Conservation (phyloP, 106 monocot species). For the Acorus calamus region DNA sequence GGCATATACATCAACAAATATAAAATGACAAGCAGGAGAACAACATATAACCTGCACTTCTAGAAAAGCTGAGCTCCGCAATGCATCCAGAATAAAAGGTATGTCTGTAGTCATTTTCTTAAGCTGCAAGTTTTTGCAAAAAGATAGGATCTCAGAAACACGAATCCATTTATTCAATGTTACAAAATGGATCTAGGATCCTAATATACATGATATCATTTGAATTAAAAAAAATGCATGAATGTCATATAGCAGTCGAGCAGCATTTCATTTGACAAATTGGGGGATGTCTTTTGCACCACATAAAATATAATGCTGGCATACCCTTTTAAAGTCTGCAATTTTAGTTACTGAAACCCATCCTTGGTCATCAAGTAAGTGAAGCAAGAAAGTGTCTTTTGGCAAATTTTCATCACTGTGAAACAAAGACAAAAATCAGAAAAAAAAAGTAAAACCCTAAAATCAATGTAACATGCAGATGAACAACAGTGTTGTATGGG, state of each 20-base stretch:
- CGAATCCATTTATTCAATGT: no score
- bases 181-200: no score
- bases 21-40: no score
- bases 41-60: conserved; percentile 59
- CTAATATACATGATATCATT: no score
- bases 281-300: no score
- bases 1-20: neutral
- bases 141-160: no score
- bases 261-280: no score
- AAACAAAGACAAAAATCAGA: neutral
- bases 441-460: neutral
- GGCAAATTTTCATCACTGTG: conserved; percentile 72
- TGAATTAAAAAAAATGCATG: no score
- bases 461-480: neutral
- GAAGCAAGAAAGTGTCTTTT: conserved; percentile 45
- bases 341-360: conserved; percentile 76
- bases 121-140: conserved; percentile 30
- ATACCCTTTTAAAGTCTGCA: conserved; percentile 90
- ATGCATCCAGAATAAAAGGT: conserved; percentile 75
- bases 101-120: conserved; percentile 66
- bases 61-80: conserved; percentile 47
- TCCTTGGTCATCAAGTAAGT: conserved; percentile 69
- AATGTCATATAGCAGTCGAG: no score
- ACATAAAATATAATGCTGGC: neutral
- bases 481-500: no score